These are phyloP conservation scores for Curvularia lunata DNA, from an alignment of 2,329 filamentous ascomycete species.

Conservation along the genomic window DNA sequence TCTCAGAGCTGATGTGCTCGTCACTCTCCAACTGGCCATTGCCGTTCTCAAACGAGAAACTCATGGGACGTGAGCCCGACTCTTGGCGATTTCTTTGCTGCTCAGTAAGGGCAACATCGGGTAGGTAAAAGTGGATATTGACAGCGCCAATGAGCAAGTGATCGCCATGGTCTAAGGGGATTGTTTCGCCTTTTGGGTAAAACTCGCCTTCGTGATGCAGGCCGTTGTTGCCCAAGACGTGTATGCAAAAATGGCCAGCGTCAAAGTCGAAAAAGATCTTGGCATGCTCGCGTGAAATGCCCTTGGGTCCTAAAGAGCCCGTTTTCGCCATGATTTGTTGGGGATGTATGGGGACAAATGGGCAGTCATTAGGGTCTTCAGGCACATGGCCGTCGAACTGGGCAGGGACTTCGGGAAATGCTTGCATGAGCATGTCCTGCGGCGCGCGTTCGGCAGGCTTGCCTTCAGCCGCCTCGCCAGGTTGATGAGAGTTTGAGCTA, in stretches of 20 bases:
- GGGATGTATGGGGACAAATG: conserved; percentile 75
- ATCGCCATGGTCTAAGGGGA: conserved; percentile 67
- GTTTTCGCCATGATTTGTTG: conserved; percentile 47
- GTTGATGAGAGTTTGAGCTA: conserved; percentile 56
- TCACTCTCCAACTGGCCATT: conserved; percentile 63
- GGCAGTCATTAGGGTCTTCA: conserved; percentile 64
- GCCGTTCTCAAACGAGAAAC: conserved; percentile 72
- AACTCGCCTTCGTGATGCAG: conserved; percentile 56
- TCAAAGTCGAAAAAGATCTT: conserved; percentile 73
- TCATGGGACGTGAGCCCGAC: conserved; percentile 65
- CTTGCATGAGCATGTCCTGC: conserved; percentile 46
- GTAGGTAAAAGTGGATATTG: conserved; percentile 71
- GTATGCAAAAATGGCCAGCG: conserved; percentile 68
- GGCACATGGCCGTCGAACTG: conserved; percentile 67
- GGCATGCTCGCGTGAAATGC: conserved; percentile 75
- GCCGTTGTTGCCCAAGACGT: conserved; percentile 69
- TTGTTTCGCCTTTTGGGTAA: conserved; percentile 22
- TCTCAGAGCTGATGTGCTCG: conserved; percentile 45
- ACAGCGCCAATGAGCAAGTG: conserved; percentile 76
- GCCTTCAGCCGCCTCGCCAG: conserved; percentile 39
- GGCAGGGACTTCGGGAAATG: conserved; percentile 43
- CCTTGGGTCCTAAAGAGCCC: conserved; percentile 69
- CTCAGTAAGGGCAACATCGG: conserved; percentile 57
- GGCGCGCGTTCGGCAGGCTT: conserved; percentile 41
- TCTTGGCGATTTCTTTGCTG: conserved; percentile 59